Evolutionary conservation across 768 basidiomycete genomes (phyloP).

Genomic region (Amanita pallidorosea): DNA sequence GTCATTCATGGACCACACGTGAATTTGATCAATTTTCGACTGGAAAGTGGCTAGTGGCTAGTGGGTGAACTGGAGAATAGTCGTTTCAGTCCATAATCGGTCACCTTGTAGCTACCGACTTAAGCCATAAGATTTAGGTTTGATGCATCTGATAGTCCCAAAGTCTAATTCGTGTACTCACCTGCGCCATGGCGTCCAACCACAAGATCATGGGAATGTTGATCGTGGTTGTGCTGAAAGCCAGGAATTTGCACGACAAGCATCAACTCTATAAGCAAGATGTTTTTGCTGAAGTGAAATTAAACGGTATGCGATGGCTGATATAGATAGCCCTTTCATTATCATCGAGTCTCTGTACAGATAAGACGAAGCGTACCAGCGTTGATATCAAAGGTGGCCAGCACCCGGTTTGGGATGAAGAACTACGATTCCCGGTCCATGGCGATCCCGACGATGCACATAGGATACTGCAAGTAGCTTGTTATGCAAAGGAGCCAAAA

Average conservation of each 20-base stretch:
- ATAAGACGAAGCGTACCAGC: slow-evolving; percentile 53
- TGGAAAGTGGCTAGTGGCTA: slow-evolving; percentile 8
- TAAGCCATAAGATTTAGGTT: too few relatives aligned
- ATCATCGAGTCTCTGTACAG: neutral
- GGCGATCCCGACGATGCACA: slow-evolving; percentile 53
- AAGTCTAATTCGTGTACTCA: too few relatives aligned
- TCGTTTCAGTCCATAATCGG: neutral
- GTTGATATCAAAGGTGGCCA: slow-evolving; percentile 84
- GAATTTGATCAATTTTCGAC: slow-evolving; percentile 42
- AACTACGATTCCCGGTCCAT: slow-evolving; percentile 39
- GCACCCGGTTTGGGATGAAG: slow-evolving; percentile 65
- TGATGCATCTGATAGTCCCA: too few relatives aligned
- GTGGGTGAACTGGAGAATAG: neutral
- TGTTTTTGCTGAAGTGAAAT: too few relatives aligned
- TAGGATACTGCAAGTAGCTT: slow-evolving; percentile 22
- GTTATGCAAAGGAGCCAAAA: too few relatives aligned
- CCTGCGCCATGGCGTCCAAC: neutral
- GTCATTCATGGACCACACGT: slow-evolving; percentile 42
- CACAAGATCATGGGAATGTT: slow-evolving; percentile 64
- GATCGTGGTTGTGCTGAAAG: slow-evolving; percentile 79
- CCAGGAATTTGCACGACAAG: slow-evolving; percentile 70
- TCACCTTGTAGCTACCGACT: neutral
- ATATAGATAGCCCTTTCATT: slow-evolving; percentile 14
- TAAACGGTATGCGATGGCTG: too few relatives aligned
- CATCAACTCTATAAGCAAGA: slow-evolving; percentile 40